These are phyloP conservation scores for Yamadazyma paraphyllophila DNA, from an alignment of 805 yeast species.

Conservation along the genomic window DNA sequence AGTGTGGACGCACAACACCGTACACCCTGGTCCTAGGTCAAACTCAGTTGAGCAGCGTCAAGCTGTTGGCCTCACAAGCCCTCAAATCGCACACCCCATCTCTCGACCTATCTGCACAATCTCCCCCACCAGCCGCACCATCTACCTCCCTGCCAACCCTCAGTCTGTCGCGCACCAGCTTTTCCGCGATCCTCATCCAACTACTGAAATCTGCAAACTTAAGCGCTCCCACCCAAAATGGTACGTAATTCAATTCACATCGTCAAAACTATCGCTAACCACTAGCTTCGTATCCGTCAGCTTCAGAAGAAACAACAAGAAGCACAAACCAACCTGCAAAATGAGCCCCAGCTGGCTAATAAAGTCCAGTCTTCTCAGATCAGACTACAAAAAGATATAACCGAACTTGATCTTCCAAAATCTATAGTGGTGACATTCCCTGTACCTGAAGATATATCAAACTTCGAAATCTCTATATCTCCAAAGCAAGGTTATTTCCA, in stretches of 20 bases:
- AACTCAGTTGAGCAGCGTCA: neutral
- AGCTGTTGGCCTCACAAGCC: neutral
- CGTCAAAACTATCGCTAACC: constrained; percentile 2
- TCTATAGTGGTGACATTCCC: constrained; percentile 53
- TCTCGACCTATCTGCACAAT: no score
- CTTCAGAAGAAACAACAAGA: constrained; percentile 57
- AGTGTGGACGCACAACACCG: constrained; percentile 14
- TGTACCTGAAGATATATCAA: constrained; percentile 56
- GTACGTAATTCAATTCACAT: constrained; percentile 4
- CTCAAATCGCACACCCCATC: neutral
- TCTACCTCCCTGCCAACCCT: no score
- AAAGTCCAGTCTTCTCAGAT: constrained; percentile 60
- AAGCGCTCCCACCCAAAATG: neutral
- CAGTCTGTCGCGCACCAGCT: neutral
- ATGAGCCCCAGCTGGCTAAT: constrained; percentile 20
- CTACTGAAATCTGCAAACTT: neutral
- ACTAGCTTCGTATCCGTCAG: constrained; percentile 56
- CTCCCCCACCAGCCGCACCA: no score
- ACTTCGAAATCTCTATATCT: constrained; percentile 52
- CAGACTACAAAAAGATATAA: constrained; percentile 71
- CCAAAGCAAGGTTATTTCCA: constrained; percentile 76
- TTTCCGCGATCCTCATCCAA: neutral
- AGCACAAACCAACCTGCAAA: constrained; percentile 18
- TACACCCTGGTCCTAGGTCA: constrained; percentile 4
- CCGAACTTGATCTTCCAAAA: constrained; percentile 63